Base-by-base conservation (phyloP, 176 grass and related monocot genomes). In the Oryza glumipatula region DNA sequence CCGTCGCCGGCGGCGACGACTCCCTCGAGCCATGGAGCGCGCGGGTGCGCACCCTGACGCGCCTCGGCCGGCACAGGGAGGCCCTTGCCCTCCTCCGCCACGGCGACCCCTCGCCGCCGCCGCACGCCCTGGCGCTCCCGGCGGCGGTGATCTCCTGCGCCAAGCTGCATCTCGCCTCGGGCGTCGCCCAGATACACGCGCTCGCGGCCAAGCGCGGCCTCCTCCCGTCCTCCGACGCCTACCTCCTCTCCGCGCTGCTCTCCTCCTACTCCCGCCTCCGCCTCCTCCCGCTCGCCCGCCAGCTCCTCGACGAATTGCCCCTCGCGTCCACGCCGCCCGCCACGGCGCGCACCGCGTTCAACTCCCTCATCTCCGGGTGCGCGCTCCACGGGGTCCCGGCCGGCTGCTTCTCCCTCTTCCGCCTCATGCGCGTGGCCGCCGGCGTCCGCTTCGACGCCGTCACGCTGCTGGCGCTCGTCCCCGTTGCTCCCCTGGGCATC, bases 311-410 rank as follows among this genome's bases (percentile, higher is more conserved):
- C 43, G 86, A 94, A 94, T 91, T 91, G 80, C 86, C 82, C 24
- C 49, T 84, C 1, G 60, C 65, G 13, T 77, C 77, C 28, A 82
- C 79, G 22, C 76, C 88, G 3, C 72, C 61, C 19, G 46, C 85
- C 60, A 85, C 84, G 52, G 81, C 78, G 9, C 81, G 68, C 77
- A 89, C 88, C 0, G 93, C 90, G 39, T 95, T 88, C 85, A 92
- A 95, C 85, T 91, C 93, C 44, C 71, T 92, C 79, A 90, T 95
- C 66, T 90, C 90, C 5, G 93, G 93, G 11, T 85, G 88, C 76
- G 82, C 79, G 11, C 61, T 58, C 66, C 77, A 92, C 74, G 54
- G 82, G 17, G 75, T 88, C 21, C 79, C 85, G 7, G 76, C 49
- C 15, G 70, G 61, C 5, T 85, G 83, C 79, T 87, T 95, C 60